A percentile compares a stretch with the other conserved stretches of the same genome.
phyloP scores from a whole-genome alignment of 2,329 filamentous ascomycete genomes.

The Trichoderma sp. region DNA sequence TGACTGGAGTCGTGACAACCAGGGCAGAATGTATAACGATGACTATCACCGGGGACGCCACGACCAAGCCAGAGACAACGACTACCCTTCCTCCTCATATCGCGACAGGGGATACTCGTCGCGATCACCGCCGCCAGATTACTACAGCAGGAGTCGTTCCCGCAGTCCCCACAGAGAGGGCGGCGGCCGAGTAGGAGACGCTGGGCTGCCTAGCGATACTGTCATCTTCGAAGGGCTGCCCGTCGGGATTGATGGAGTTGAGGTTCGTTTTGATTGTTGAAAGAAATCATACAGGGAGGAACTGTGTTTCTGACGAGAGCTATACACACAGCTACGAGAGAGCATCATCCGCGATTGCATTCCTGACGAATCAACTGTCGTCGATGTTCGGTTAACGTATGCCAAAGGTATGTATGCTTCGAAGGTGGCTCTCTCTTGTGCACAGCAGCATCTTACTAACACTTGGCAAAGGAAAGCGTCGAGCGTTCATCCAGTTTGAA shows the following conservation, averaged over 20 bases:
- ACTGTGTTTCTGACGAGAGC: neutral
- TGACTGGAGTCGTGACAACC: conserved; percentile 39
- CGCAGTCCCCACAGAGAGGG: conserved; percentile 43
- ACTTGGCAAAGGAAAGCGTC: conserved; percentile 41
- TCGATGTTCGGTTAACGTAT: conserved; percentile 46
- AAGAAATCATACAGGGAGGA: neutral
- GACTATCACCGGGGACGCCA: conserved; percentile 37
- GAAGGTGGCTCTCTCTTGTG: neutral
- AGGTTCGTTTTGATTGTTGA: conserved; percentile 50
- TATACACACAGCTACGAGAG: conserved; percentile 41
- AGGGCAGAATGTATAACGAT: conserved; percentile 46
- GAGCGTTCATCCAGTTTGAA: conserved; percentile 49
- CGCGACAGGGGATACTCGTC: conserved; percentile 32
- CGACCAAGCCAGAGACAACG: conserved; percentile 32
- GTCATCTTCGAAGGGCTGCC: conserved; percentile 60
- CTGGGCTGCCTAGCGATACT: conserved; percentile 51
- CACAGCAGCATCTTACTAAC: neutral
- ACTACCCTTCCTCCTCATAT: conserved; percentile 30
- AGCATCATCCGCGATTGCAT: conserved; percentile 41
- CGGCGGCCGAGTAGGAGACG: conserved; percentile 43
- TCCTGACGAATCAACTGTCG: conserved; percentile 41
- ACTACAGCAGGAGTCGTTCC: conserved; percentile 40
- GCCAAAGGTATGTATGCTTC: conserved; percentile 38
- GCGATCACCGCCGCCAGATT: conserved; percentile 36
- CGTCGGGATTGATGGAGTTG: conserved; percentile 51